Conservation (phyloP, 345 rosid species). For the Brassica juncea region DNA sequence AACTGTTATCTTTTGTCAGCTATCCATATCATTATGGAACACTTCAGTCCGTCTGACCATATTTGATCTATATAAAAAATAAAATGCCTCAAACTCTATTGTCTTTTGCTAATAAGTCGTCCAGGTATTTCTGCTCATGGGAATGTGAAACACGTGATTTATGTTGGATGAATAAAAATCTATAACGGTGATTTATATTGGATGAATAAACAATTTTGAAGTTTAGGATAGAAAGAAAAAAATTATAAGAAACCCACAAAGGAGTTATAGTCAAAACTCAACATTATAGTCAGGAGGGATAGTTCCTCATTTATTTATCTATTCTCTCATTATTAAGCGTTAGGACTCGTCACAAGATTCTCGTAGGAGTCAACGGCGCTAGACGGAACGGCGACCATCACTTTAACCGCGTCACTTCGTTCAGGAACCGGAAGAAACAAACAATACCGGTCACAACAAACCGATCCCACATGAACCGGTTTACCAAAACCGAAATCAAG, state of each 20-base stretch:
- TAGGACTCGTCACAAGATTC: conserved; percentile 50
- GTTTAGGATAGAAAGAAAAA: neutral
- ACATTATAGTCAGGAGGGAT: conserved; percentile 38
- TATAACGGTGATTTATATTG: too few relatives aligned
- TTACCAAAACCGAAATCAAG: conserved; percentile 80
- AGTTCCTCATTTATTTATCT: conserved; percentile 12
- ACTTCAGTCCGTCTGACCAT: too few relatives aligned
- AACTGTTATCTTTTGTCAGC: too few relatives aligned
- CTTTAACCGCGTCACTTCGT: conserved; percentile 61
- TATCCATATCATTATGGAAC: too few relatives aligned
- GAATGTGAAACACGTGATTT: too few relatives aligned
- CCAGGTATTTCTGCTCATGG: too few relatives aligned
- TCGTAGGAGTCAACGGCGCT: conserved; percentile 60
- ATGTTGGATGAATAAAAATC: too few relatives aligned
- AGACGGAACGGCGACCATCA: conserved; percentile 74
- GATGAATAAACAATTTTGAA: neutral
- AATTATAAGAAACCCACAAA: neutral
- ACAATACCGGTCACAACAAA: conserved; percentile 77
- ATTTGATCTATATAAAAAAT: too few relatives aligned
- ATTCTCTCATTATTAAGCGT: neutral
- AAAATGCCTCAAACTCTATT: too few relatives aligned
- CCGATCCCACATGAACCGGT: conserved; percentile 66
- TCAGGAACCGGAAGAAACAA: conserved; percentile 63
- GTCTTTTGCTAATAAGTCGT: too few relatives aligned
- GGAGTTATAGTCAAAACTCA: conserved; percentile 38